Evolutionary conservation across 2,329 filamentous ascomycete species (phyloP), one percentile per base, ranked within the genome.

Genomic region (Ascosphaera aggregata): DNA sequence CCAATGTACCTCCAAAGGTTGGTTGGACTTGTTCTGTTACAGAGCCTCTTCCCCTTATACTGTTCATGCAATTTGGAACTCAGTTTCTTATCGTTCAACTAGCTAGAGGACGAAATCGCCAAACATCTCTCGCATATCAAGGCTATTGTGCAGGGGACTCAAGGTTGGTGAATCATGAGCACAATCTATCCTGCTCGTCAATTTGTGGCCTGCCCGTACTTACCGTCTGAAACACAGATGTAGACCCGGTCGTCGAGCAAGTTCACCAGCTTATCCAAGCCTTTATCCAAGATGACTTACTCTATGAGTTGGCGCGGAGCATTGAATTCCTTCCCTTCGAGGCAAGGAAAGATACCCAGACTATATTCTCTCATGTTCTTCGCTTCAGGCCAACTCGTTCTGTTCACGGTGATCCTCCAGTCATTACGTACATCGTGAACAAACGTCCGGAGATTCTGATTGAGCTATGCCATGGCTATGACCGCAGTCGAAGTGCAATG

Each of bases 341-440:
- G 62, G 81, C 85, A 30, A 76, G 86, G 51, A 95, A 94, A 63
- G 86, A 94, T 53, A 80, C 81, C 9, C 86, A 94, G 55, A 80
- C 89, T 45, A 89, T 94, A 54, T 89, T 95, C 61, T 93, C 84
- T 32, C 89, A 86, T 56, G 79, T 91, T 47, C 82, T 94, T 54
- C 80, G 85, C 46, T 94, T 89, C 64, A 80, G 80, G 45, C 78
- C 78, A 4, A 65, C 72, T 9, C 59, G 60, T 34, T 71, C 69
- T 34, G 70, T 69, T 2, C 72, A 75, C 16, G 73, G 74, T 46
- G 81, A 91, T 44, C 82, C 84, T 0, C 72, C 85, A 38, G 84
- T 89, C 18, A 67, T 98, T 41, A 79, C 81, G 47, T 91, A 92
- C 54, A 79, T 94, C 42, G 76, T 92, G 45, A 77, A 81, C 51